A percentile compares a stretch with the other conserved stretches of the same genome.
These are phyloP conservation scores for Backusella liffmaniae DNA, from an alignment of 192 early-diverging fungal genomes.

Conservation along the genomic window DNA sequence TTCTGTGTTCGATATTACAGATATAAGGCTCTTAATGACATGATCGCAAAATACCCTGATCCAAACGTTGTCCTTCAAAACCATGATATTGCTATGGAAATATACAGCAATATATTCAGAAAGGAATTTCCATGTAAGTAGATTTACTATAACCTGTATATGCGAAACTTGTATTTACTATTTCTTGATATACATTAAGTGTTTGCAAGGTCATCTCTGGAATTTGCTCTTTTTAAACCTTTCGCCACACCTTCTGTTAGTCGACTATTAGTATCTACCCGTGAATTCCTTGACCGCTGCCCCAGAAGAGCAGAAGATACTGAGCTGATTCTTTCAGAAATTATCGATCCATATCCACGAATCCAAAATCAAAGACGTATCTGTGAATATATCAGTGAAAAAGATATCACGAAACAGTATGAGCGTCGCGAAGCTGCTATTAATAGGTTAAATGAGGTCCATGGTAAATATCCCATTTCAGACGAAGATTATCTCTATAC, in stretches of 20 bases:
- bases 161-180: not conserved
- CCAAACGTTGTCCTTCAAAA: slow-evolving; percentile 35
- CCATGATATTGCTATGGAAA: slow-evolving; percentile 26
- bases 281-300: slow-evolving; percentile 24
- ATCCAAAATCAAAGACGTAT: slow-evolving; percentile 17
- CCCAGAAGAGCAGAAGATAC: slow-evolving; percentile 40
- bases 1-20: slow-evolving; percentile 34
- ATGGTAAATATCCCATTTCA: slow-evolving; percentile 42
- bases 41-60: slow-evolving; percentile 40
- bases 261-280: slow-evolving; percentile 34
- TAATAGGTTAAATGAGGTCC: slow-evolving; percentile 42
- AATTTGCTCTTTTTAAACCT: slow-evolving; percentile 47
- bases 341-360: slow-evolving; percentile 31
- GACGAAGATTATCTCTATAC: slow-evolving; percentile 49
- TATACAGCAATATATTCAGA: slow-evolving; percentile 13
- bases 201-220: slow-evolving; percentile 19
- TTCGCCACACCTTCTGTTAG: slow-evolving; percentile 42
- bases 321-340: slow-evolving; percentile 32
- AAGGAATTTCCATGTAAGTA: slow-evolving; percentile 40
- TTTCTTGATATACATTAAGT: slow-evolving; percentile 2
- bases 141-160: not conserved
- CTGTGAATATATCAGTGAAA: slow-evolving; percentile 14
- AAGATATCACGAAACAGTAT: slow-evolving; percentile 18
- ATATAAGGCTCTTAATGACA: slow-evolving; percentile 30
- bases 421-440: slow-evolving; percentile 21